Evolutionary conservation across 2,329 filamentous ascomycete species (phyloP).

Genomic region (Trichoderma arundinaceum): DNA sequence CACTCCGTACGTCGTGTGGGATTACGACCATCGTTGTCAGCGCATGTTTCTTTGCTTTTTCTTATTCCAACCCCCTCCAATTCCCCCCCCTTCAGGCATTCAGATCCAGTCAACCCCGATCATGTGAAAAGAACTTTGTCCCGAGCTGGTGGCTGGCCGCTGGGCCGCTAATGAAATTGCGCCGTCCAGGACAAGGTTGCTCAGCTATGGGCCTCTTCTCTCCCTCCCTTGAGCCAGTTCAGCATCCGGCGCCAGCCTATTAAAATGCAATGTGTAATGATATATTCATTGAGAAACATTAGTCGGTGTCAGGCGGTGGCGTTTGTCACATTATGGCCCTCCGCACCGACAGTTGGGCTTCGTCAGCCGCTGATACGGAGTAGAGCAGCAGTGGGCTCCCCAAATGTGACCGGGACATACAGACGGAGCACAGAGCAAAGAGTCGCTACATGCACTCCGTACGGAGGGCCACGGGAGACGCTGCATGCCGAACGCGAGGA

Average conservation of each 20-base stretch:
- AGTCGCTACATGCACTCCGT: conserved; percentile 6
- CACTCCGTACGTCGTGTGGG: background rate
- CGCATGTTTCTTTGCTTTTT: conserved; percentile 9
- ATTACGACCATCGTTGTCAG: conserved; percentile 12
- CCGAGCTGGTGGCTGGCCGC: conserved; percentile 19
- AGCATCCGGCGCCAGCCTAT: conserved; percentile 12
- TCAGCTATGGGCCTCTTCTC: conserved; percentile 21
- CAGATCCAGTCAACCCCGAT: background rate
- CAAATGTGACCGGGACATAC: background rate
- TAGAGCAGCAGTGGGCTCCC: background rate
- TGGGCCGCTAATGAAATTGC: conserved; percentile 29
- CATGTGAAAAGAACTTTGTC: conserved; percentile 13
- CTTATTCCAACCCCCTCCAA: conserved; percentile 5
- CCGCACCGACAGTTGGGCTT: background rate
- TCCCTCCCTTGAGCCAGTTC: conserved; percentile 3
- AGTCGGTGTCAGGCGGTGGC: conserved; percentile 9
- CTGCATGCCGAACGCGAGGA: conserved; percentile 2
- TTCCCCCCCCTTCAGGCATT: conserved; percentile 4
- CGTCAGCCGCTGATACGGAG: background rate
- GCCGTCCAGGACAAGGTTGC: conserved; percentile 13
- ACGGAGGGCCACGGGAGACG: conserved; percentile 7
- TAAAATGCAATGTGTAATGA: background rate
- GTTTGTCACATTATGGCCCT: conserved; percentile 3
- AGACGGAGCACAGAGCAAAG: conserved; percentile 1
- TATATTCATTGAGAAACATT: conserved; percentile 5